Evolutionary conservation across 2,329 filamentous ascomycete species (phyloP), one percentile per base, ranked within the genome.

Genomic region (Myriosclerotinia duriaeana): DNA sequence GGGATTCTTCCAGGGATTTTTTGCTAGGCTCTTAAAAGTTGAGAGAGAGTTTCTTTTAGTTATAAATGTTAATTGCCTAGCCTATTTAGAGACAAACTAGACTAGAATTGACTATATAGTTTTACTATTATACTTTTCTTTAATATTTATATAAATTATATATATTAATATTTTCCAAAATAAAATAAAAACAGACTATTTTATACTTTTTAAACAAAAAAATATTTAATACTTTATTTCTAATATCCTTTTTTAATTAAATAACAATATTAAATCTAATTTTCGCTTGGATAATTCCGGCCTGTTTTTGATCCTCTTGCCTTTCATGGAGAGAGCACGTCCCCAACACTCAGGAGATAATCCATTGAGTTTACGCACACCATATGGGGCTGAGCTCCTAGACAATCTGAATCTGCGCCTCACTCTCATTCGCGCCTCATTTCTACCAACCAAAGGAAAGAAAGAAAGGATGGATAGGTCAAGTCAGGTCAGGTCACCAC

Each of bases 351-450:
- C 63, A 65, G 63, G 63, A 65, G 64, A 52, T 53, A 53, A 53
- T 61, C 64, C 54, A 54, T 59, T 20, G 40, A 53, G 46, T 65
- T 34, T 65, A 61, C 55, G 64, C 55, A 65, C 20, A 61, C 20
- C 22, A 26, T 36, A 65, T 65, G 64, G 64, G 64, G 64, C 64
- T 61, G 64, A 65, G 64, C 55, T 61, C 58, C 61, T 46, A 46
- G 61, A 56, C 52, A 38, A 64, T 38, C 56, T 59, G 17, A 44
- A 44, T 44, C 38, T 48, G 48, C 64, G 55, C 64, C 55, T 65
- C 64, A 60, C 64, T 53, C 30, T 26, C 50, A 54, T 6, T 53
- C 30, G 50, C 52, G 53, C 52, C 50, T 64, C 50, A 38, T 60
- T 59, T 50, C 30, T 50, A 34, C 61, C 61, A 60, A 22, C 11